A percentile compares a stretch with the other conserved stretches of the same genome.
phyloP scores from a whole-genome alignment of 345 rosid genomes.

The Boechera divaricarpa region DNA sequence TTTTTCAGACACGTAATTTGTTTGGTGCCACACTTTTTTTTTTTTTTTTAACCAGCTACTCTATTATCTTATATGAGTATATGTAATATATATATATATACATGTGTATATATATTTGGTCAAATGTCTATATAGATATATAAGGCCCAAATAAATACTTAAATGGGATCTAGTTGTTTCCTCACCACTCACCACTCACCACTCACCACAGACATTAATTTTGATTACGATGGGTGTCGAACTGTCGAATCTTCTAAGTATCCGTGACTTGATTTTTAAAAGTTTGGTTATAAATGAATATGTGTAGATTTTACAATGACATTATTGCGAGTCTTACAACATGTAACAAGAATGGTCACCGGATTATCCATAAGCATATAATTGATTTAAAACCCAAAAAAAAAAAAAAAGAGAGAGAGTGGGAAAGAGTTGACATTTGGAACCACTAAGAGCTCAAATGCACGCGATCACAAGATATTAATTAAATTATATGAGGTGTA shows the following conservation, averaged over 20 bases:
- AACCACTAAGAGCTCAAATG: slow-evolving; percentile 7
- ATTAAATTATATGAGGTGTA: neutral
- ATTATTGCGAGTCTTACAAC: slow-evolving; percentile 5
- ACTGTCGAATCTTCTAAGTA: slow-evolving; percentile 24
- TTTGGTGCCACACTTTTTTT: slow-evolving; percentile 1
- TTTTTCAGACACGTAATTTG: slow-evolving; percentile 26
- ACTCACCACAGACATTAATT: neutral
- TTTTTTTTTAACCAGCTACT: neutral
- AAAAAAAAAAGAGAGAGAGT: slow-evolving; percentile 1
- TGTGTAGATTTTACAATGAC: slow-evolving; percentile 2
- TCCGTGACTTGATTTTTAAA: slow-evolving; percentile 30
- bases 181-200: neutral
- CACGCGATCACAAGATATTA: slow-evolving; percentile 6
- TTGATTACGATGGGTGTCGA: slow-evolving; percentile 27
- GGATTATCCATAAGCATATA: neutral
- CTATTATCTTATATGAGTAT: neutral
- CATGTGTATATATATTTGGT: neutral
- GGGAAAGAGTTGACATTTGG: slow-evolving; percentile 36
- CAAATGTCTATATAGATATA: neutral
- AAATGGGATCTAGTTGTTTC: slow-evolving; percentile 16
- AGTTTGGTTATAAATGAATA: slow-evolving; percentile 19
- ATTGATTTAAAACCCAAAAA: neutral
- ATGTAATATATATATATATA: neutral
- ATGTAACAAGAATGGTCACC: slow-evolving; percentile 5
- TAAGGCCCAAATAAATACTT: neutral